A percentile compares a stretch with the other conserved stretches of the same genome.
Evolutionary conservation across 306 rosid species (phyloP).

Genomic region (Prunus mongolica): DNA sequence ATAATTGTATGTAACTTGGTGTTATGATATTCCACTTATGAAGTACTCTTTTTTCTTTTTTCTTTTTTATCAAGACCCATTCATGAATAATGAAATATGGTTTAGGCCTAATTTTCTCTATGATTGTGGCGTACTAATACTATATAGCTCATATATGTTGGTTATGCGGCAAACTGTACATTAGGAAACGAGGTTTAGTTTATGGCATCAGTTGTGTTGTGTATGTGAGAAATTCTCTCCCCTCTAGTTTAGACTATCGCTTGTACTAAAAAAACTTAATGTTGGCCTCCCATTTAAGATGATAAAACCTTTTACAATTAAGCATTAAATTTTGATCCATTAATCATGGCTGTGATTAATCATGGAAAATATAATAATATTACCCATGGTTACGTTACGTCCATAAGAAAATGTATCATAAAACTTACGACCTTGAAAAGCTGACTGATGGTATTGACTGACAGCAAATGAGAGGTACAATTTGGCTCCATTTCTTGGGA

Average conservation of each 20-base stretch:
- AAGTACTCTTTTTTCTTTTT: neutral
- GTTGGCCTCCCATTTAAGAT: too few species aligned
- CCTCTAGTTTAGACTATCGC: too few species aligned
- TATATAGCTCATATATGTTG: neutral
- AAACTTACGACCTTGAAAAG: neutral
- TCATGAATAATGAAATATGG: too few species aligned
- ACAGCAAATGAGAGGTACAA: neutral
- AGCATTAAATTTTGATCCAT: neutral
- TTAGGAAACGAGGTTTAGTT: too few species aligned
- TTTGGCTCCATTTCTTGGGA: neutral
- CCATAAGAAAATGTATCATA: too few species aligned
- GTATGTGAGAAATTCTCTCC: accelerated
- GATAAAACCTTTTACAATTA: too few species aligned
- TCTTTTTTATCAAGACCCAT: neutral
- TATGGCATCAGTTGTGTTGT: too few species aligned
- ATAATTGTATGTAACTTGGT: neutral
- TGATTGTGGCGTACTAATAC: neutral
- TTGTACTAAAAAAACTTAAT: too few species aligned
- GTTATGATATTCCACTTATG: neutral
- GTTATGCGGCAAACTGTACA: too few species aligned
- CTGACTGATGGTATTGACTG: too few species aligned
- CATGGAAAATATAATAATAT: neutral
- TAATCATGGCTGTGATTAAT: neutral
- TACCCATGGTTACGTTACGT: neutral
- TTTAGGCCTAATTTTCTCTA: neutral